Percentiles rank a stretch among this genome's conserved stretches.
phyloP scores from a whole-genome alignment of 768 basidiomycete species.

The Podaxis carcinomalis region DNA sequence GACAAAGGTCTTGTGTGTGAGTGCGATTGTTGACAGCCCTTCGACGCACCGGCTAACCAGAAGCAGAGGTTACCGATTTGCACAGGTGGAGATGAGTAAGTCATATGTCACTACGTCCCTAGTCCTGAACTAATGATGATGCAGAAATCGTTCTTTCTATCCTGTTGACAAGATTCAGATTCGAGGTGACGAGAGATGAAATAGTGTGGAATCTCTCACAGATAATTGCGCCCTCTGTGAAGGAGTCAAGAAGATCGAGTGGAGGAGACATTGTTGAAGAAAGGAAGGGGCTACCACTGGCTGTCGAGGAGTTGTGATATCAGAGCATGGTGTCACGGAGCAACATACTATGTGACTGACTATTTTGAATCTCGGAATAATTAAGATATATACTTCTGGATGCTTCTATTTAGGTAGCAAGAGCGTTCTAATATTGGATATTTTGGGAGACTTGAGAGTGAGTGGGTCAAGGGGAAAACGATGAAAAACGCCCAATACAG shows the following conservation, averaged over 20 bases:
- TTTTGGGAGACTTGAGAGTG: too few relatives aligned
- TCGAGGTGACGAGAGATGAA: constrained; percentile 29
- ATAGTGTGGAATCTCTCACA: constrained; percentile 46
- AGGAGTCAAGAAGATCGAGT: constrained; percentile 11
- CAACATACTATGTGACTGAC: too few relatives aligned
- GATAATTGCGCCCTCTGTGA: constrained; percentile 41
- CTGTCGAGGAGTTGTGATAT: constrained; percentile 16
- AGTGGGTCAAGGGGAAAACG: too few relatives aligned
- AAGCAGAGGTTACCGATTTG: constrained; percentile 47
- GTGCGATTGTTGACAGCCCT: constrained; percentile 12
- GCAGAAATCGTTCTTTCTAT: constrained; percentile 37
- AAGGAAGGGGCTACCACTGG: constrained; percentile 33
- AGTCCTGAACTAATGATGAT: not conserved
- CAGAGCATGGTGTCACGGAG: not conserved
- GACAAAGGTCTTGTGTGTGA: constrained; percentile 50
- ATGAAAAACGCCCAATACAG: too few relatives aligned
- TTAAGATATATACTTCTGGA: too few relatives aligned
- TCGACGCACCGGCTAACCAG: not conserved
- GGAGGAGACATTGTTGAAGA: constrained; percentile 19
- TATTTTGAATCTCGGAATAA: too few relatives aligned
- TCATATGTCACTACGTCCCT: not conserved
- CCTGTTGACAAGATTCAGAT: constrained; percentile 31
- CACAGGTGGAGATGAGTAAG: constrained; percentile 55
- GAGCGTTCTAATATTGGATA: too few relatives aligned
- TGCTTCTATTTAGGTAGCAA: not conserved